Base-by-base conservation (phyloP, 768 basidiomycete species). In the Suillus placidus region DNA sequence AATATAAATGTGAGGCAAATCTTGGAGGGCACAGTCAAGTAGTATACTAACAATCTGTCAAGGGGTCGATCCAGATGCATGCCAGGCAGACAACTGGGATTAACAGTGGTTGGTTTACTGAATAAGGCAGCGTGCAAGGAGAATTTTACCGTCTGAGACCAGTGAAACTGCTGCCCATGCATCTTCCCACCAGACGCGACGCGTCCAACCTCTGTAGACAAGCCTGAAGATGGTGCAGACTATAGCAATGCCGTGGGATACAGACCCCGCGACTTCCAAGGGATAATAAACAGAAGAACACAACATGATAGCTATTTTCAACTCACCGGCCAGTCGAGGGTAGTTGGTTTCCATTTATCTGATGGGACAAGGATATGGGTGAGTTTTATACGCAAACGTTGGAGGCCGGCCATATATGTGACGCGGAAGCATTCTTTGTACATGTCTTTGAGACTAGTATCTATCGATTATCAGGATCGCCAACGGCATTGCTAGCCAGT, bases 171-270 rank as follows among this genome's bases (percentile, higher is more conserved):
- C 34, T 2, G 70, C 73, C 67, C 68, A 71, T 5, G 58, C 69
- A 42, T 74, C 75, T 30, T 74, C 73, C 70, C 74, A 75, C 73
- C 72, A 72, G 58, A 74, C 34, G 6, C 55, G 73, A 6, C 35
- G 54, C 23, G 49, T 69, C 52, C 64, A 51, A 71, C 66, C 72
- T 56, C 66, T 60, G 37, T 70, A 76, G 63, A 67, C 68, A 45
- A 72, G 63, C 45, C 74, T 66, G 49, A 76, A 74, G 37, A 71
- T 12, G 13, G 72, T 73, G 2, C 51, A 64, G n/a, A 67, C 34
- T 61, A 76, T 68, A 6, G 74, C 71, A 16, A 67, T 55, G 6
- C 68, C 13, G 32, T 76, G 74, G 49, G 74, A 69, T 40, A 68
- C 67, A 10, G 23, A 58, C 4, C 70, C 65, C 26, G 67, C 30